Percentiles rank a stretch among this genome's conserved stretches.
phyloP scores from a whole-genome alignment of 176 grass and related monocot species.

The Hyparrhenia diplandra region DNA sequence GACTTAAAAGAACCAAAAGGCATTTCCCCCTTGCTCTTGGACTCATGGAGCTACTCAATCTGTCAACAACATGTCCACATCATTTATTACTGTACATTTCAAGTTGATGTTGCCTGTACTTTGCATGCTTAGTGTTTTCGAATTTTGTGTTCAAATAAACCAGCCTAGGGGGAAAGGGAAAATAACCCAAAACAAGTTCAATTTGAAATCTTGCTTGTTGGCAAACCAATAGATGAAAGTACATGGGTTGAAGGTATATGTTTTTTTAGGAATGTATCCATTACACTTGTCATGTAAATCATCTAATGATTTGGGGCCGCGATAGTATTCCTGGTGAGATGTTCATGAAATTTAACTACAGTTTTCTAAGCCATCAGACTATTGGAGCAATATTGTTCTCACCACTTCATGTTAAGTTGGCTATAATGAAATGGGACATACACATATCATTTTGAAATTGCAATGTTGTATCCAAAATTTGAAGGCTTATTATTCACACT shows the following conservation, averaged over 20 bases:
- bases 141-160: background rate
- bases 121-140: background rate
- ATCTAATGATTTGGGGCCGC: background rate
- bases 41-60: background rate
- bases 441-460: background rate
- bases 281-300: background rate
- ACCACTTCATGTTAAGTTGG: background rate
- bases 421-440: background rate
- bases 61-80: background rate
- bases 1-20: background rate
- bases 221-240: background rate
- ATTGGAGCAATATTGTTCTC: background rate
- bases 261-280: background rate
- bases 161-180: background rate
- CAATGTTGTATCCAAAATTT: background rate
- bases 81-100: background rate
- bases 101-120: background rate
- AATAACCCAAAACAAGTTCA: background rate
- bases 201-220: background rate
- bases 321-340: background rate
- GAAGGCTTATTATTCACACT: background rate
- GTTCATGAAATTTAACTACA: constrained; percentile 2
- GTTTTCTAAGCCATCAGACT: background rate
- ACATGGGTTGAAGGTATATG: background rate
- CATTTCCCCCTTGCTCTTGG: background rate